Evolutionary conservation across 2,329 filamentous ascomycete species (phyloP).

Genomic region (Cladosporium halotolerans): DNA sequence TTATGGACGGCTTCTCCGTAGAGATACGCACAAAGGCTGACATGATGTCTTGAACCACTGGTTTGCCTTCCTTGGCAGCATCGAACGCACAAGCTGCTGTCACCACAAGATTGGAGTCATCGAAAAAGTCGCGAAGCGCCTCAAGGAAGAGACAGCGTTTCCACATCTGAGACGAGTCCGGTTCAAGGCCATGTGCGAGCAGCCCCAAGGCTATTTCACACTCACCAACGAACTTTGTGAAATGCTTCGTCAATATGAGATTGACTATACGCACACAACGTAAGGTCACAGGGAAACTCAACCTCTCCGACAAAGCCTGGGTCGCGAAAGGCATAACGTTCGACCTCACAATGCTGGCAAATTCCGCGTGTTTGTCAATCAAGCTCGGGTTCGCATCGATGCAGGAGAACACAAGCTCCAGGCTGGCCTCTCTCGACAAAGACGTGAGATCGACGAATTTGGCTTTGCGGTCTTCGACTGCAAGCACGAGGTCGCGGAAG

Average conservation of each 20-base stretch:
- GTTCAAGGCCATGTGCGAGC: slow-evolving; percentile 79
- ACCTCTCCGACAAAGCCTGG: slow-evolving; percentile 67
- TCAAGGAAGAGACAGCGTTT: slow-evolving; percentile 88
- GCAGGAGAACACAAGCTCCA: slow-evolving; percentile 89
- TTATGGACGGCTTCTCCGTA: slow-evolving; percentile 81
- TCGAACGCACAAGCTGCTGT: slow-evolving; percentile 80
- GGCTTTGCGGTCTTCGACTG: slow-evolving; percentile 77
- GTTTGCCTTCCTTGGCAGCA: slow-evolving; percentile 61
- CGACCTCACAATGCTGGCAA: slow-evolving; percentile 68
- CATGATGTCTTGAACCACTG: slow-evolving; percentile 74
- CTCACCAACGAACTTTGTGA: slow-evolving; percentile 67
- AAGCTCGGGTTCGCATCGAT: slow-evolving; percentile 77
- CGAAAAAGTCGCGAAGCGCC: slow-evolving; percentile 77
- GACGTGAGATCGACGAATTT: slow-evolving; percentile 74
- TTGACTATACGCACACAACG: slow-evolving; percentile 78
- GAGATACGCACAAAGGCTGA: slow-evolving; percentile 87
- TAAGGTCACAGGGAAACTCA: slow-evolving; percentile 75
- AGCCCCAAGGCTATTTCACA: slow-evolving; percentile 77
- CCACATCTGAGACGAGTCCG: slow-evolving; percentile 72
- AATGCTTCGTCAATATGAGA: slow-evolving; percentile 70
- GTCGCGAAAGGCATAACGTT: slow-evolving; percentile 80
- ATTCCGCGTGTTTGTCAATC: slow-evolving; percentile 72
- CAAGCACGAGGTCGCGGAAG: slow-evolving; percentile 81
- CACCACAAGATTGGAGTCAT: slow-evolving; percentile 70
- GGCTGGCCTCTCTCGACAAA: slow-evolving; percentile 72